Conservation (phyloP, 176 grass and related monocot species). For the Neostapfia colusana region DNA sequence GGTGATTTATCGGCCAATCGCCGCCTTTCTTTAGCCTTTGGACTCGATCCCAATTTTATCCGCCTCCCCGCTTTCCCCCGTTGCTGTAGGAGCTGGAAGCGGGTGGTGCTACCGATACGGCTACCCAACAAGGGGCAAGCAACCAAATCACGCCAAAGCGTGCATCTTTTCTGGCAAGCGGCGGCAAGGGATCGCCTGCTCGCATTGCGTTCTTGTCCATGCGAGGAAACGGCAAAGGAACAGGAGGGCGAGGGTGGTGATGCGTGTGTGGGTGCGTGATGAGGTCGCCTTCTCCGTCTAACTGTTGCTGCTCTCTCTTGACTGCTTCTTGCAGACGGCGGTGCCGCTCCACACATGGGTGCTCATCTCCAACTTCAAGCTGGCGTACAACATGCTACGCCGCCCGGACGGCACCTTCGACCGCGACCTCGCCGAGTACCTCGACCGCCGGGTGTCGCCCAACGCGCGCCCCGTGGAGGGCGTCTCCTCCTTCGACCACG, state of each 20-base stretch:
- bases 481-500: slow-evolving; percentile 74
- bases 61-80: slow-evolving; percentile 23
- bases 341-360: slow-evolving; percentile 93
- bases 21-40: slow-evolving; percentile 59
- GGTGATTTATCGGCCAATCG: slow-evolving; percentile 47
- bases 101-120: slow-evolving; percentile 18
- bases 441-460: slow-evolving; percentile 61
- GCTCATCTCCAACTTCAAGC: slow-evolving; percentile 98
- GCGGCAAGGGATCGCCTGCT: slow-evolving; percentile 14
- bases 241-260: background rate
- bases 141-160: slow-evolving; percentile 41
- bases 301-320: slow-evolving; percentile 15
- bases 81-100: slow-evolving; percentile 24
- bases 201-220: slow-evolving; percentile 35
- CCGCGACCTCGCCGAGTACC: slow-evolving; percentile 75
- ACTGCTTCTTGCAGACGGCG: slow-evolving; percentile 51
- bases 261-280: background rate
- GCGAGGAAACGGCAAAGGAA: slow-evolving; percentile 39
- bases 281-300: background rate
- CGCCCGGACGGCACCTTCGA: slow-evolving; percentile 95
- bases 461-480: slow-evolving; percentile 65
- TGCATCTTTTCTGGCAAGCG: slow-evolving; percentile 48
- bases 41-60: slow-evolving; percentile 55
- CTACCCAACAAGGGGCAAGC: slow-evolving; percentile 43
- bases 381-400: slow-evolving; percentile 86